Conservation (phyloP, 371 early-diverging fungal species). For the Quaeritorhiza haematococci region DNA sequence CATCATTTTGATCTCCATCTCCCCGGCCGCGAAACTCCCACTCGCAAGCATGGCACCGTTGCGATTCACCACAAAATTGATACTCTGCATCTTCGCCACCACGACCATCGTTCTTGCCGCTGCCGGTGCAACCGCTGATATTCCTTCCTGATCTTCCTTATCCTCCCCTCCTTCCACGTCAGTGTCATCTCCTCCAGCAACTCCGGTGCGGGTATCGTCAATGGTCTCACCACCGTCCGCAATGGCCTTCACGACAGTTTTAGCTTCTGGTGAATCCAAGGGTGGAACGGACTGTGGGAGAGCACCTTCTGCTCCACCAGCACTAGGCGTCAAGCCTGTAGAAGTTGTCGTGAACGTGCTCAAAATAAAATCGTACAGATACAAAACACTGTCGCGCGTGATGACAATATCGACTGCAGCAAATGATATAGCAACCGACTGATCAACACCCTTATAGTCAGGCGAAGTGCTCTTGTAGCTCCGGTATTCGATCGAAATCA, state of each 20-base stretch:
- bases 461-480: slow-evolving; percentile 71
- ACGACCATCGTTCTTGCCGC: slow-evolving; percentile 56
- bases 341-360: slow-evolving; percentile 68
- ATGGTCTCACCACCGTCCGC: neutral
- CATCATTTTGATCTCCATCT: slow-evolving; percentile 60
- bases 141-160: neutral
- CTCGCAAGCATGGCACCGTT: slow-evolving; percentile 77
- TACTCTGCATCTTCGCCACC: slow-evolving; percentile 69
- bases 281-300: slow-evolving; percentile 14
- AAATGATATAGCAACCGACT: slow-evolving; percentile 75
- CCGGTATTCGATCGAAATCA: slow-evolving; percentile 70
- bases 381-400: slow-evolving; percentile 78
- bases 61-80: slow-evolving; percentile 79
- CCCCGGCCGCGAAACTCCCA: slow-evolving; percentile 65
- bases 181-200: neutral
- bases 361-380: slow-evolving; percentile 78
- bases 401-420: slow-evolving; percentile 79
- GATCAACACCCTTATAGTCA: slow-evolving; percentile 78
- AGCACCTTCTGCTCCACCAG: neutral
- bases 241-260: too few relatives aligned
- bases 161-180: neutral
- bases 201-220: neutral
- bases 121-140: neutral
- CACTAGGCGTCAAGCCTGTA: slow-evolving; percentile 7
- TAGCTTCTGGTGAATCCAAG: slow-evolving; percentile 7